Conservation (phyloP, 176 grass and related monocot genomes). For the Lolium rigidum region DNA sequence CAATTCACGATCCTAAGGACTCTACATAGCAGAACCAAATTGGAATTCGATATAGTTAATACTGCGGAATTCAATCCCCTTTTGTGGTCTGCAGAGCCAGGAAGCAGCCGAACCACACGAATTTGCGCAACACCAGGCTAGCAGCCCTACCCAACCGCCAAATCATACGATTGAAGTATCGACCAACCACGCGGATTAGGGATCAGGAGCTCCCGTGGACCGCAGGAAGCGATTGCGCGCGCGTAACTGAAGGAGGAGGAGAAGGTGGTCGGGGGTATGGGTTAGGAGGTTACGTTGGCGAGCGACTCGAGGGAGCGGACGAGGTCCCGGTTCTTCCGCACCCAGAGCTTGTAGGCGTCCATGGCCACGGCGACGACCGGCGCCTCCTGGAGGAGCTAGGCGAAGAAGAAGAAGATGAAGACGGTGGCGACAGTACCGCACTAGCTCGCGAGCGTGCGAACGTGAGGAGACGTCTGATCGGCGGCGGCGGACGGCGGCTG, state of each 20-base stretch:
- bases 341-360: constrained; percentile 95
- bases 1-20: background rate
- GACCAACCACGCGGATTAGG: background rate
- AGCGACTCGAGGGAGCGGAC: constrained; percentile 91
- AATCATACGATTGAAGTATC: background rate
- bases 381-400: background rate
- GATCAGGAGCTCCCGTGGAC: constrained; percentile 1
- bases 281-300: constrained; percentile 69
- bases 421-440: background rate
- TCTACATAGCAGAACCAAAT: background rate
- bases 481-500: background rate
- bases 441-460: background rate
- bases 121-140: background rate
- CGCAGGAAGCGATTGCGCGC: background rate
- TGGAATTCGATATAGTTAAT: background rate
- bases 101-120: constrained; percentile 16
- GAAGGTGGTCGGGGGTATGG: background rate
- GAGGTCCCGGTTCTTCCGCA: constrained; percentile 87
- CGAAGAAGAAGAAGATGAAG: background rate
- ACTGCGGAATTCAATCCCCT: background rate
- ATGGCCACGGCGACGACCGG: constrained; percentile 44
- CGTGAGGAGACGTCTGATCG: background rate
- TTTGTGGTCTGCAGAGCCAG: background rate
- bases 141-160: background rate
- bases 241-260: background rate